phyloP scores from a whole-genome alignment of 108 stramenopile genomes.

The Skeletonema grethae region DNA sequence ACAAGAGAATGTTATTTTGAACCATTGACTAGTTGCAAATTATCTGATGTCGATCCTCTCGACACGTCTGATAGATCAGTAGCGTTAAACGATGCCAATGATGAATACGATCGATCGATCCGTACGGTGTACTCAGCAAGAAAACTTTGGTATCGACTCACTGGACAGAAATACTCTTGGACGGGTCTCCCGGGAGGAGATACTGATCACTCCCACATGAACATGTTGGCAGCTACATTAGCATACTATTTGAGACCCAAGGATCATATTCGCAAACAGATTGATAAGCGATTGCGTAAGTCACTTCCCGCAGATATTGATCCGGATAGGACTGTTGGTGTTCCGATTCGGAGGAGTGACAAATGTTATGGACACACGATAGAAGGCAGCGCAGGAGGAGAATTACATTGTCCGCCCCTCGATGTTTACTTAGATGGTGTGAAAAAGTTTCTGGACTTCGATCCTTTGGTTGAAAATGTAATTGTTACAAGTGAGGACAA shows the following conservation, averaged over 20 bases:
- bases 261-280: constrained; percentile 23
- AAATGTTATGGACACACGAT: constrained; percentile 45
- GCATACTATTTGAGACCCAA: constrained; percentile 42
- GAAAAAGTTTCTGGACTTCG: constrained; percentile 20
- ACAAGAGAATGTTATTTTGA: constrained; percentile 51
- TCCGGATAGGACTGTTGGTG: constrained; percentile 39
- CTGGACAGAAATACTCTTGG: constrained; percentile 21
- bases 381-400: constrained; percentile 28
- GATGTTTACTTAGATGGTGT: constrained; percentile 18
- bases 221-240: constrained; percentile 18
- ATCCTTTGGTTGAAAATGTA: constrained; percentile 38
- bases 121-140: constrained; percentile 27
- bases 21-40: constrained; percentile 24
- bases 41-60: constrained; percentile 23
- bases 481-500: constrained; percentile 45
- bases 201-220: constrained; percentile 15
- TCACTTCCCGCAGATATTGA: constrained; percentile 34
- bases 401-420: constrained; percentile 32
- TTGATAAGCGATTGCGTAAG: constrained; percentile 18
- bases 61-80: not conserved
- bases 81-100: not conserved
- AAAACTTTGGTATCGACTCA: constrained; percentile 25
- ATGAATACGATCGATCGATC: constrained; percentile 35
- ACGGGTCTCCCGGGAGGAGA: constrained; percentile 21
- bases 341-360: constrained; percentile 41